A percentile compares a stretch with the other conserved stretches of the same genome.
phyloP scores from a whole-genome alignment of 305 asterid species.

The Ilex paraguariensis region DNA sequence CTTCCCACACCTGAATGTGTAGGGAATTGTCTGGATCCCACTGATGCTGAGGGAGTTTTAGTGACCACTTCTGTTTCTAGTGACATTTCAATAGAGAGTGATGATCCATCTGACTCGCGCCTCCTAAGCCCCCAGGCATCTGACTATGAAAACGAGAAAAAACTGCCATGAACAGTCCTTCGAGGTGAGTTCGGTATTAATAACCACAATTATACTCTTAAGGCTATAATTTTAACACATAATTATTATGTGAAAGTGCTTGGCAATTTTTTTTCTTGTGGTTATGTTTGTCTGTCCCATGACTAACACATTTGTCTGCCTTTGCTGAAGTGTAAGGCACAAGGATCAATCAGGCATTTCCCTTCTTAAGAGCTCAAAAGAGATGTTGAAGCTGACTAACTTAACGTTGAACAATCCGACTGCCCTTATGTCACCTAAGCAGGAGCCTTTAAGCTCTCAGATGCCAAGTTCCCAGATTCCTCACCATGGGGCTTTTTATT shows the following conservation, averaged over 20 bases:
- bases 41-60: constrained; percentile 2
- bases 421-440: not conserved
- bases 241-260: not conserved
- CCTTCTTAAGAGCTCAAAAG: not conserved
- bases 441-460: not conserved
- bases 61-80: not conserved
- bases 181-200: not conserved
- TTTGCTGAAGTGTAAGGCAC: not conserved
- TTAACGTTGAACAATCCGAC: not conserved
- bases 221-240: not conserved
- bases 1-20: not conserved
- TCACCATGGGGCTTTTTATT: not conserved
- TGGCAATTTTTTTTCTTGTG: not conserved
- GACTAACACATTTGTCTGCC: not conserved
- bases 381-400: not conserved
- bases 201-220: not conserved
- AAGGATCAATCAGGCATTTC: not conserved
- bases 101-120: constrained; percentile 1
- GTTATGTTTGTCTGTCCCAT: not conserved
- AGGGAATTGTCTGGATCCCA: not conserved
- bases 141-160: constrained; percentile 2
- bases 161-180: constrained; percentile 6
- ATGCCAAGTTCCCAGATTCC: constrained; percentile 1
- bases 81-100: not conserved
- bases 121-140: not conserved